A percentile compares a stretch with the other conserved stretches of the same genome.
Evolutionary conservation across 495 filamentous ascomycete genomes (phyloP).

Genomic region (Penicillium soppii): DNA sequence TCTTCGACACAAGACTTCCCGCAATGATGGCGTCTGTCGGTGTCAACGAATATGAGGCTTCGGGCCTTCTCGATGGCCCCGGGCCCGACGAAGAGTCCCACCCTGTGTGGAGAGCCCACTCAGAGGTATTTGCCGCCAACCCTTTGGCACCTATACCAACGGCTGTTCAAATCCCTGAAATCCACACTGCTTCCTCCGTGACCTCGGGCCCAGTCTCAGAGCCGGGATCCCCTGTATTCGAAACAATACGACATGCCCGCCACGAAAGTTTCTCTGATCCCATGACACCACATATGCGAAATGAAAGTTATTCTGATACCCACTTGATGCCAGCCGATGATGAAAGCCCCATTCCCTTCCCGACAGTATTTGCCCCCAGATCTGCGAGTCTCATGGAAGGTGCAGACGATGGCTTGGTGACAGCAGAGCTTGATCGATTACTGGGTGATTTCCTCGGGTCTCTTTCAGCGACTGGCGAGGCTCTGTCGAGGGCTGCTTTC

Average conservation of each 20-base stretch:
- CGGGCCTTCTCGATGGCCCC: slow-evolving; percentile 36
- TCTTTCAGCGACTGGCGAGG: slow-evolving; percentile 35
- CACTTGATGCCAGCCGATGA: neutral
- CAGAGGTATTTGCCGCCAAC: neutral
- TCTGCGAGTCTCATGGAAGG: slow-evolving; percentile 34
- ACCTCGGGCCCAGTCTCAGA: slow-evolving; percentile 14
- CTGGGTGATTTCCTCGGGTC: slow-evolving; percentile 40
- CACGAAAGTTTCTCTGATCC: slow-evolving; percentile 6
- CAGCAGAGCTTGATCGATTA: slow-evolving; percentile 39
- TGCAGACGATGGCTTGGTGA: slow-evolving; percentile 30
- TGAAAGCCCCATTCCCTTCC: slow-evolving; percentile 26
- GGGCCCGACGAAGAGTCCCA: slow-evolving; percentile 39
- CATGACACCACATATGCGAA: neutral
- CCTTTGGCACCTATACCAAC: slow-evolving; percentile 12
- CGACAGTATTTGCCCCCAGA: slow-evolving; percentile 33
- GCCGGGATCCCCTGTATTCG: slow-evolving; percentile 30
- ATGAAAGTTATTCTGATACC: neutral
- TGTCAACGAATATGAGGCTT: slow-evolving; percentile 23
- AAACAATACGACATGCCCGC: slow-evolving; percentile 26
- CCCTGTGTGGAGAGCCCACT: slow-evolving; percentile 20
- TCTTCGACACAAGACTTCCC: slow-evolving; percentile 25
- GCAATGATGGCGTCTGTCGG: slow-evolving; percentile 18
- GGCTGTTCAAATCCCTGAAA: slow-evolving; percentile 13
- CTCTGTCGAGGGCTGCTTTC: slow-evolving; percentile 21
- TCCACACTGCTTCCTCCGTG: slow-evolving; percentile 4